Conservation (phyloP, 75 land plant genomes). For the Selaginella tamariscina region DNA sequence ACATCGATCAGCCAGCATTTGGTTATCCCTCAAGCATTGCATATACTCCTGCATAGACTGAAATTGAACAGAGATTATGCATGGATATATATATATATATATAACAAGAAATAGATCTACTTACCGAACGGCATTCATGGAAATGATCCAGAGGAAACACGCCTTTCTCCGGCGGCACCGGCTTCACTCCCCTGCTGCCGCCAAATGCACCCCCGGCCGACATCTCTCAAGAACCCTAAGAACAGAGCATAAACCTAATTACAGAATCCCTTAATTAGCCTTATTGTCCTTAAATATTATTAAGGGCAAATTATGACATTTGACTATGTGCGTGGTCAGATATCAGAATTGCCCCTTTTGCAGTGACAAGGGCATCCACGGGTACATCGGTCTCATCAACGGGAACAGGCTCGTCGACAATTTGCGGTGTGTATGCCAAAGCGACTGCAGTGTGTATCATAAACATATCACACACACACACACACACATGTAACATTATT, state of each 20-base stretch:
- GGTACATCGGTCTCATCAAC: slow-evolving; percentile 48
- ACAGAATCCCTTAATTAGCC: no score
- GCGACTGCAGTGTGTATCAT: slow-evolving; percentile 44
- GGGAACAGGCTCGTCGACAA: slow-evolving; percentile 63
- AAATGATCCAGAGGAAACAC: slow-evolving; percentile 86
- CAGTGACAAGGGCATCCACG: slow-evolving; percentile 54
- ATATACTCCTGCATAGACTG: slow-evolving; percentile 87
- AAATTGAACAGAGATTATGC: not conserved
- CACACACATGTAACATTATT: not conserved
- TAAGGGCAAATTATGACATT: no score
- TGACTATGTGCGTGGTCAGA: slow-evolving; percentile 5
- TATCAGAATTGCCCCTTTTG: slow-evolving; percentile 38
- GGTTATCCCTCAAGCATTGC: slow-evolving; percentile 52
- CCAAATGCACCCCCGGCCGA: slow-evolving; percentile 82
- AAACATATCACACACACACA: not conserved
- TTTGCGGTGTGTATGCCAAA: slow-evolving; percentile 68
- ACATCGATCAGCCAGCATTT: slow-evolving; percentile 64
- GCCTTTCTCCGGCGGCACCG: slow-evolving; percentile 85
- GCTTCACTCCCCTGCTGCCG: slow-evolving; percentile 64
- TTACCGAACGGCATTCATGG: slow-evolving; percentile 60
- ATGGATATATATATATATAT: not conserved
- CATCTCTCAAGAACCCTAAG: slow-evolving; percentile 4
- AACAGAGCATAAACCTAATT: not conserved
- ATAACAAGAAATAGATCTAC: not conserved
- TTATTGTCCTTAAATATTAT: no score